Evolutionary conservation across 768 basidiomycete species (phyloP), one percentile per base, ranked within the genome.

Genomic region (Lentinus tigrinus): DNA sequence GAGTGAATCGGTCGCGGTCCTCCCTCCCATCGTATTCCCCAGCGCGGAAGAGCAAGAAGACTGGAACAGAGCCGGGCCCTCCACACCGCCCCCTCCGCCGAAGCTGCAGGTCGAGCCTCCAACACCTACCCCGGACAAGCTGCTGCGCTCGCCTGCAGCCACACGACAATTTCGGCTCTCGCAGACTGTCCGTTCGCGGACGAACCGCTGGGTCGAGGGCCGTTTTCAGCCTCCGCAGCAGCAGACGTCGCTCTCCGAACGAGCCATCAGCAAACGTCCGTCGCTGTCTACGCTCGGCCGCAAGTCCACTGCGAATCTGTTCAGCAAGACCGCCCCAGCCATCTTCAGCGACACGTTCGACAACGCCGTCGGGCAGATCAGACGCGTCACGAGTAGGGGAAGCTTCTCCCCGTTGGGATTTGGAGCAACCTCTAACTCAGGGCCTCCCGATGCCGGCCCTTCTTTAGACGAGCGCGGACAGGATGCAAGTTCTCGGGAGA

Each of bases 191-290:
- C 81, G 81, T 21, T 76, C 80, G 66, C 80, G 86, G 38, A 87
- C 86, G 42, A 72, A 72, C 47, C 80, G 78, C 26, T 88, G 83
- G 85, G 78, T 77, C 37, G 81, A 83, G 63, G 80, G 81, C 23
- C 77, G 85, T 47, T 82, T 85, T 56, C 40, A 47, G 40, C 56
- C 50, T n/a, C 38, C 49, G 13, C 43, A n/a, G 5, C 21, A 19
- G 14, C 19, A 46, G 23, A 47, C 47, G 3, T 46, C 40, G 4
- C 19, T 17, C 38, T 23, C 57, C 23, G 54, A 39, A 27, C 38
- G 46, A 53, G 37, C 26, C 7, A 38, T 28, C 14, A 50, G 55
- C 24, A 48, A 36, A 21, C 57, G 47, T 1, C 61, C 48, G 50
- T 58, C 63, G 37, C 24, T 36, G 14, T 43, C 38, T 2, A 46